Evolutionary conservation across 1,284 basidiomycete species (phyloP), one percentile per base, ranked within the genome.

Genomic region (Trichosporon sp.): DNA sequence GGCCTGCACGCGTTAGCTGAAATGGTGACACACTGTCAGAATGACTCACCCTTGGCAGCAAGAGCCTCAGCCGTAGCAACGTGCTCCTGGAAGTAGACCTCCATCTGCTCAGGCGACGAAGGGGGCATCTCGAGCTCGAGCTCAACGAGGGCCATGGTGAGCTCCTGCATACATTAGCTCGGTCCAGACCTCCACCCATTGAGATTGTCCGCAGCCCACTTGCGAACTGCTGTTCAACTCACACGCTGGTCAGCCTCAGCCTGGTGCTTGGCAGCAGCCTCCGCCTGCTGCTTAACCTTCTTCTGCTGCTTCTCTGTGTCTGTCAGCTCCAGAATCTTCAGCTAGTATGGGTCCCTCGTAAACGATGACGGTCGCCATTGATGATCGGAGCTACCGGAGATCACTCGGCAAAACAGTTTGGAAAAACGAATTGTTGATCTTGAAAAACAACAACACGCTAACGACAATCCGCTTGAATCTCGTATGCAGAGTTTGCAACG

Each of bases 61-160:
- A 97, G 84, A 70, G 88, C 86, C 83, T 99, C 95, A 69, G 94
- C 95, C 74, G 89, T 84, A 63, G 86, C 86, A 58, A 98, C 90
- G 73, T 94, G 89, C 59, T 86, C 84, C 88, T 95, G 92, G 82
- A 99, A 99, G 82, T 89, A 95, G 46, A 83, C 81, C 82, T 97
- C 93, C 79, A 86, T 88, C 73, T 89, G 87, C 68, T 90, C 88
- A 6, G 89, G 85, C 44, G 84, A 83, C 14, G 83, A 73, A 10
- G 92, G 92, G 56, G 85, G 76, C 36, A 84, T 81, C 69, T 80
- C 79, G 23, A 65, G 58, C 60, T 74, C 71, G 66, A 78, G 73
- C 64, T 72, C 69, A 37, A 70, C 65, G 25, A 68, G 62, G 32
- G 63, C 56, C 59, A 71, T 59, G 62, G 60, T 60, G 62, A 70